Percentiles rank a stretch among this genome's conserved stretches.
These are phyloP conservation scores for Penicillium flavigenum DNA, from an alignment of 495 filamentous ascomycete genomes.

Conservation along the genomic window DNA sequence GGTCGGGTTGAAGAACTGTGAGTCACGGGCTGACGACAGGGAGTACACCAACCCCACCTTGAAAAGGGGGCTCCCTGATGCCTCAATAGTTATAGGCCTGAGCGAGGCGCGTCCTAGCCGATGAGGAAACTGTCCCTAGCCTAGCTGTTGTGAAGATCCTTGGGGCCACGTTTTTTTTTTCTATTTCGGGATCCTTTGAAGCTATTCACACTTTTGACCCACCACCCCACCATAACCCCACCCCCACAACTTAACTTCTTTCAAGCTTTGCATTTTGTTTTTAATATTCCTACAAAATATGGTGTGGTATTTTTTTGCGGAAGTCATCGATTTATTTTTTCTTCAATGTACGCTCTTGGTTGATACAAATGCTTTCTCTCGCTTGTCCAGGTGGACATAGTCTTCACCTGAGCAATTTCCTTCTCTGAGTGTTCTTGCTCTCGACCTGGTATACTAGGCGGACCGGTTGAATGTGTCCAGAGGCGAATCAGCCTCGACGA, in stretches of 20 bases:
- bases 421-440: too few relatives aligned
- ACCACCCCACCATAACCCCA: not conserved
- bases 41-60: not conserved
- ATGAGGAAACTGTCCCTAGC: not conserved
- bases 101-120: not conserved
- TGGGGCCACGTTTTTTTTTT: not conserved
- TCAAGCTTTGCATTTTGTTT: not conserved
- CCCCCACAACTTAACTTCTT: not conserved
- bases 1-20: not conserved
- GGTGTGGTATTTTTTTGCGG: not conserved
- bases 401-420: too few relatives aligned
- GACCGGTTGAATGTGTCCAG: slow-evolving; percentile 39
- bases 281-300: not conserved
- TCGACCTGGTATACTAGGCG: too few relatives aligned
- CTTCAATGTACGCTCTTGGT: too few relatives aligned
- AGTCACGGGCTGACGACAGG: not conserved
- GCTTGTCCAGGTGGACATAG: too few relatives aligned
- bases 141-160: not conserved
- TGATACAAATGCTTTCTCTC: too few relatives aligned
- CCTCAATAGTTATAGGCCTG: not conserved
- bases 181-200: not conserved
- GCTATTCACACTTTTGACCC: not conserved
- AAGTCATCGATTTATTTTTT: too few relatives aligned
- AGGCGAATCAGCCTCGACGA: slow-evolving; percentile 46
- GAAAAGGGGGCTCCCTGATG: not conserved